Evolutionary conservation across 345 rosid genomes (phyloP).

Genomic region (Viola odorata): DNA sequence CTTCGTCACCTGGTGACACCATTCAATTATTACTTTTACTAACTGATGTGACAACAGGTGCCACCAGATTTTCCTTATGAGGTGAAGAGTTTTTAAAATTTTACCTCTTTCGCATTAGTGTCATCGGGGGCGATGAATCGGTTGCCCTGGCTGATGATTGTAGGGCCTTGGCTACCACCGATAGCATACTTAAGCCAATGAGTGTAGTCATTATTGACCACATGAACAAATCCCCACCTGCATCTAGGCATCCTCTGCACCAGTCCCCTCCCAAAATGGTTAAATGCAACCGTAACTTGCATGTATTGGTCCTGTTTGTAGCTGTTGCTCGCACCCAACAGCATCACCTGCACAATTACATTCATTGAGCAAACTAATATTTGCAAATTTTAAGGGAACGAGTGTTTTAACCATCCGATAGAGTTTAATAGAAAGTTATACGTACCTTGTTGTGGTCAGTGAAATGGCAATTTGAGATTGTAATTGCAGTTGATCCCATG

Average conservation of each 20-base stretch:
- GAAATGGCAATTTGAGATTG: constrained; percentile 77
- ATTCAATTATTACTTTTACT: too few relatives aligned
- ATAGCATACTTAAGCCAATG: constrained; percentile 70
- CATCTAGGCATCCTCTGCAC: constrained; percentile 77
- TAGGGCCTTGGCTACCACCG: constrained; percentile 58
- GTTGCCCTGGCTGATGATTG: constrained; percentile 72
- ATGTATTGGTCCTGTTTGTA: constrained; percentile 34
- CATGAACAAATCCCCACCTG: constrained; percentile 54
- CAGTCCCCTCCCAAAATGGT: constrained; percentile 59
- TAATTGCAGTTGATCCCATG: constrained; percentile 63
- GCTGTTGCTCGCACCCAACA: constrained; percentile 53
- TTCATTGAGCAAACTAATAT: too few relatives aligned
- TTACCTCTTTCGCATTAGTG: constrained; percentile 37
- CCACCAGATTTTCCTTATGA: too few relatives aligned
- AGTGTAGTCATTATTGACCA: constrained; percentile 74
- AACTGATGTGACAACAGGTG: too few relatives aligned
- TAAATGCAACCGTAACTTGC: constrained; percentile 76
- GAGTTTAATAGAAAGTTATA: background rate
- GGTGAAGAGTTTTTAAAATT: too few relatives aligned
- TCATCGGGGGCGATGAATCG: constrained; percentile 68
- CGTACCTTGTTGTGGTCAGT: constrained; percentile 67
- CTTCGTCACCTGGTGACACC: constrained; percentile 31
- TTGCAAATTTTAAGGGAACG: background rate
- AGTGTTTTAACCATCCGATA: background rate
- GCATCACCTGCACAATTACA: constrained; percentile 42